A percentile compares a stretch with the other conserved stretches of the same genome.
Evolutionary conservation across 306 rosid species (phyloP).

Genomic region (Sechiopsis laciniata): DNA sequence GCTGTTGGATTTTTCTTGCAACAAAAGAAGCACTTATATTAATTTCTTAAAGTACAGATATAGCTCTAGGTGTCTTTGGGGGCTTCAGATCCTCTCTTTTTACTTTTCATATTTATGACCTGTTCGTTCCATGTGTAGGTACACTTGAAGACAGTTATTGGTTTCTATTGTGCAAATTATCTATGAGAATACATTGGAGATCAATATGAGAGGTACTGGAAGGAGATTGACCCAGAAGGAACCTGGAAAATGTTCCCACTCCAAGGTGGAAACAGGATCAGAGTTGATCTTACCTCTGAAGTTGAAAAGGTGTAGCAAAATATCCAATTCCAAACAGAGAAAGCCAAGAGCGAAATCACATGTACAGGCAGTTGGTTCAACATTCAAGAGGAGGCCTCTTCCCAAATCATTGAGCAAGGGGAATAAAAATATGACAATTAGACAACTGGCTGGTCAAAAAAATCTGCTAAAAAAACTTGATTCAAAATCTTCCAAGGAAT

Average conservation of each 20-base stretch:
- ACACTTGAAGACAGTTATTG: neutral
- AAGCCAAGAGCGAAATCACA: conserved; percentile 38
- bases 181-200: conserved; percentile 30
- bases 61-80: neutral
- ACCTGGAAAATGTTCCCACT: conserved; percentile 36
- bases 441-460: conserved; percentile 30
- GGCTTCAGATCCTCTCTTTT: neutral
- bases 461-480: conserved; percentile 22
- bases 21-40: neutral
- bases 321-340: conserved; percentile 36
- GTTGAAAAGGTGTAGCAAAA: conserved; percentile 33
- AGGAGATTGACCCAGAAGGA: conserved; percentile 37
- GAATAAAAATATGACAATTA: conserved; percentile 29
- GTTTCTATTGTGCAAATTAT: conserved; percentile 10
- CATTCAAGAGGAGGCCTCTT: conserved; percentile 32
- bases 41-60: neutral
- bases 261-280: conserved; percentile 31
- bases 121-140: conserved; percentile 11
- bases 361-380: conserved; percentile 30
- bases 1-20: conserved; percentile 9
- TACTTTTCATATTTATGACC: neutral
- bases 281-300: conserved; percentile 29
- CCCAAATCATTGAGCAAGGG: conserved; percentile 34
- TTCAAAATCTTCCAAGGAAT: conserved; percentile 39
- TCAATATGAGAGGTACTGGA: conserved; percentile 46